Evolutionary conservation across 1,284 basidiomycete species (phyloP).

Genomic region (Pyrrhoderma lamaoense): DNA sequence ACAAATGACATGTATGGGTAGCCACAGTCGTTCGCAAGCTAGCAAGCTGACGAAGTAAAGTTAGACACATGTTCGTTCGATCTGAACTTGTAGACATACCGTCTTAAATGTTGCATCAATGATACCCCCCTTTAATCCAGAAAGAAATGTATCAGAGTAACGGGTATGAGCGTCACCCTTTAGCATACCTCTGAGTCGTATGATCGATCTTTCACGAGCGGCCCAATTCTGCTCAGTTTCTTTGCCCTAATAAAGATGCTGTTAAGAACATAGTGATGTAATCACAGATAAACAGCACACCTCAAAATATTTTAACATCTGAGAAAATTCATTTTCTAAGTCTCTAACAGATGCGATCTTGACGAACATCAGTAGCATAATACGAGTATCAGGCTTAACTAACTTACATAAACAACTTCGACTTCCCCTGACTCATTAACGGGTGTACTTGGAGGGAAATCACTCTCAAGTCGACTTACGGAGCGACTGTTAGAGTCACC

Average conservation of each 20-base stretch:
- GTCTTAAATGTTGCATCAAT: constrained; percentile 83
- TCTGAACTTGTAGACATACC: constrained; percentile 32
- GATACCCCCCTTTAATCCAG: constrained; percentile 68
- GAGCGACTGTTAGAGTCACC: constrained; percentile 13
- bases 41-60: constrained; percentile 48
- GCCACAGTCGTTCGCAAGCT: constrained; percentile 92
- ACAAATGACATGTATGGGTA: constrained; percentile 71
- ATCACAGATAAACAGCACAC: constrained; percentile 32
- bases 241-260: constrained; percentile 54
- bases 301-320: constrained; percentile 77
- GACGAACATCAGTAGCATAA: constrained; percentile 18
- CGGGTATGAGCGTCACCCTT: constrained; percentile 74
- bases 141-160: constrained; percentile 69
- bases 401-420: constrained; percentile 13
- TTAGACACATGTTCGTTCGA: constrained; percentile 8
- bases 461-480: constrained; percentile 6
- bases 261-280: constrained; percentile 1
- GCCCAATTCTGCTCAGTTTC: constrained; percentile 98
- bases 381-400: neutral
- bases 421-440: constrained; percentile 13
- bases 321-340: constrained; percentile 76
- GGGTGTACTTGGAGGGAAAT: constrained; percentile 16
- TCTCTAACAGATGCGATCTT: constrained; percentile 83
- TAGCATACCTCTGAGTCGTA: constrained; percentile 86
- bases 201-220: constrained; percentile 71